Conservation (phyloP, 352 stramenopile genomes). For the Pythium aristosporum region DNA sequence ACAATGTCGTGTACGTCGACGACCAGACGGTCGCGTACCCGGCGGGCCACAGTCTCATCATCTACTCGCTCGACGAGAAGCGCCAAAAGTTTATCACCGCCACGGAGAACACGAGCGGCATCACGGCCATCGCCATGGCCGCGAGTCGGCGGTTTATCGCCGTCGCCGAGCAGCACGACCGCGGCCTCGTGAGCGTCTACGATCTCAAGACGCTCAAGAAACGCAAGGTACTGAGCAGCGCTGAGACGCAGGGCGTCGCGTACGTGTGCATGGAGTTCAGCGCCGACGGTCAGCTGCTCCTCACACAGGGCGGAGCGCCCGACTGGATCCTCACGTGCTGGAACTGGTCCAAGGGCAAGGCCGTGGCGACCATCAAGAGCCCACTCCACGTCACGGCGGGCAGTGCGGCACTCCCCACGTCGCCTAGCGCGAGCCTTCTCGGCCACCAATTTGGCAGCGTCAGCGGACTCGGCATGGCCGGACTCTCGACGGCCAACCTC, state of each 20-base stretch:
- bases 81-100: constrained; percentile 89
- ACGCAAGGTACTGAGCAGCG: constrained; percentile 78
- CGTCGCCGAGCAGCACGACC: constrained; percentile 33
- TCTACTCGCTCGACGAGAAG: constrained; percentile 90
- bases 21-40: constrained; percentile 83
- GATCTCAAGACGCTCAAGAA: constrained; percentile 47
- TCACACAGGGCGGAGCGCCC: constrained; percentile 82
- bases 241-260: constrained; percentile 59
- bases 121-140: constrained; percentile 67
- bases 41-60: constrained; percentile 84
- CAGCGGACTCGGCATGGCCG: constrained; percentile 25
- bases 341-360: constrained; percentile 92
- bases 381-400: constrained; percentile 47
- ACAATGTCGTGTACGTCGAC: constrained; percentile 83
- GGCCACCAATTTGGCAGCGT: constrained; percentile 34
- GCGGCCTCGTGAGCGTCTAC: constrained; percentile 26
- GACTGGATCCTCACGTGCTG: constrained; percentile 91
- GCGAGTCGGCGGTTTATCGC: constrained; percentile 69
- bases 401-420: constrained; percentile 27
- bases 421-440: constrained; percentile 50
- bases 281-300: constrained; percentile 87
- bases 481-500: constrained; percentile 27
- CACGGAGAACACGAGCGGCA: constrained; percentile 69
- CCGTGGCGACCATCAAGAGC: constrained; percentile 72
- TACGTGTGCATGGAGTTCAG: constrained; percentile 90